phyloP scores from a whole-genome alignment of 2,329 filamentous ascomycete genomes.

The Cordyceps fumosorosea region DNA sequence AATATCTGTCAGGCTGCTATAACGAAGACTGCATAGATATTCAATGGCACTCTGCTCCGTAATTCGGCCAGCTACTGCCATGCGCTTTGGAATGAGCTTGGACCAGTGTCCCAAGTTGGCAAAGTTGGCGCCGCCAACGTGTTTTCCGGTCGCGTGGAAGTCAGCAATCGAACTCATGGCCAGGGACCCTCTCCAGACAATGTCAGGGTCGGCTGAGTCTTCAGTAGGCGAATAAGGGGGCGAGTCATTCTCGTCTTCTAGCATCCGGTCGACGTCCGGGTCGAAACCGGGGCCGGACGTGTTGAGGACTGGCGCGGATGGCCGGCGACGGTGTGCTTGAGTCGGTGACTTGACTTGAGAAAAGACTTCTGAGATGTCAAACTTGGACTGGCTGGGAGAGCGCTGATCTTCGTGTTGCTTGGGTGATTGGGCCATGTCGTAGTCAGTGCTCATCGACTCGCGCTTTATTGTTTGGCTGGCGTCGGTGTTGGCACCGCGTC shows the following conservation, averaged over 20 bases:
- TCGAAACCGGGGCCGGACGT: constrained; percentile 62
- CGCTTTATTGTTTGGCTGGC: constrained; percentile 24
- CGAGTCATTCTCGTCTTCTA: constrained; percentile 74
- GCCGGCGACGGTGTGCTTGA: constrained; percentile 38
- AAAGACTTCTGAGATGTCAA: constrained; percentile 83
- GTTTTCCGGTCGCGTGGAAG: constrained; percentile 70
- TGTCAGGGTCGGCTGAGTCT: constrained; percentile 56
- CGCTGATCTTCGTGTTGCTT: constrained; percentile 41
- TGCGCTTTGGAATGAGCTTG: constrained; percentile 62
- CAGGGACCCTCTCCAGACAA: constrained; percentile 72
- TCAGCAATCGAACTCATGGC: constrained; percentile 72
- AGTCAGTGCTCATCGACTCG: constrained; percentile 26
- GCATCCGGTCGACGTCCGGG: constrained; percentile 80
- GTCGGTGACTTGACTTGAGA: constrained; percentile 73
- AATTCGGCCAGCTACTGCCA: constrained; percentile 74
- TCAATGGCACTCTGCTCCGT: constrained; percentile 77
- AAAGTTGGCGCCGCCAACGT: constrained; percentile 79
- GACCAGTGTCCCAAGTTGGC: constrained; percentile 59
- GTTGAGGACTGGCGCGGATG: constrained; percentile 40
- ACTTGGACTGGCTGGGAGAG: constrained; percentile 53
- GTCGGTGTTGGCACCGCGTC: not conserved
- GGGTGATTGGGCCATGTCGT: constrained; percentile 26
- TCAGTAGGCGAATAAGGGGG: constrained; percentile 80
- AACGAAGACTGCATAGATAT: constrained; percentile 82
- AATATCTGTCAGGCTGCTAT: constrained; percentile 76